Evolutionary conservation across 2,329 filamentous ascomycete species (phyloP), one percentile per base, ranked within the genome.

Genomic region (Curvularia lunata): DNA sequence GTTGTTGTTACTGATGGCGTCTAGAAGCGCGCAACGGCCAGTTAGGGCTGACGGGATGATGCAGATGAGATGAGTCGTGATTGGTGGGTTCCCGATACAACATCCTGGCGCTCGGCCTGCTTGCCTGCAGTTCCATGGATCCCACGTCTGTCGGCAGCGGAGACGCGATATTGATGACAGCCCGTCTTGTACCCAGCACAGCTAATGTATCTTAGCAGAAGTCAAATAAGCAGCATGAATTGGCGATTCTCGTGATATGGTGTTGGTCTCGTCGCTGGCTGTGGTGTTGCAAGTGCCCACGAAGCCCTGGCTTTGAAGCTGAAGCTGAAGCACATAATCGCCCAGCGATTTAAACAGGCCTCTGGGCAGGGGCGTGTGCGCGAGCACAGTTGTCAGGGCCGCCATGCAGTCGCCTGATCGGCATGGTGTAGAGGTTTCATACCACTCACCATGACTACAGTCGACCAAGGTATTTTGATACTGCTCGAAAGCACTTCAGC

Each of bases 71-170:
- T 18, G 28, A 12, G 48, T 10, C 42, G 47, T 64, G 58, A 68
- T 67, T 67, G 64, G 67, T 27, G 34, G 43, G 58, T 52, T 60
- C 56, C 52, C 58, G 61, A 61, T 58, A 30, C 45, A 21, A 51
- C 62, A 66, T 62, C 65, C 64, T 67, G 60, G 63, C 62, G 23
- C 56, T 48, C 63, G 61, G 60, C 62, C 63, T 52, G 59, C 52
- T 61, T 50, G 58, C 62, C 54, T 59, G 61, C 54, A 58, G 61
- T 50, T 49, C 32, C 50, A 46, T 52, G 30, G 41, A 52, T 52
- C 41, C 50, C 42, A 46, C 28, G 50, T 38, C 42, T 27, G 50
- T 45, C 32, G 13, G 47, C 25, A 38, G 34, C 34, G n/a, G 34
- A 38, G 42, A 49, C 46, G 42, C 38, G 52, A 38, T 56, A 37